Conservation (phyloP, 192 early-diverging fungal species). For the Rhizophagus clarus region DNA sequence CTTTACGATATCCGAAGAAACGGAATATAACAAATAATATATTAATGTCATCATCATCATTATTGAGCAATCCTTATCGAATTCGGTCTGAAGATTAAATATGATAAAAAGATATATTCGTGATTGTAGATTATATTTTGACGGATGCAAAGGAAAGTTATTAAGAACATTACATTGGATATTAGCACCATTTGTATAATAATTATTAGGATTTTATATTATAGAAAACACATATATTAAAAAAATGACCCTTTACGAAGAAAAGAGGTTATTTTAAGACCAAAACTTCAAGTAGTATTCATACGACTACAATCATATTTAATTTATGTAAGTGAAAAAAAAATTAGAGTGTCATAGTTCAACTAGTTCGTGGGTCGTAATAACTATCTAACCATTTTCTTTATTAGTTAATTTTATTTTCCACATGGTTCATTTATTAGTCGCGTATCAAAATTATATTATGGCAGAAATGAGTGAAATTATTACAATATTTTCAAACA, state of each 20-base stretch:
- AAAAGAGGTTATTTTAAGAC: slow-evolving; percentile 14
- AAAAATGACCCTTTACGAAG: background rate
- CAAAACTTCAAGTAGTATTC: background rate
- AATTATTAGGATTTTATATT: slow-evolving; percentile 1
- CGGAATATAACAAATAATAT: too few relatives aligned
- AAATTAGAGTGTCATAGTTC: too few relatives aligned
- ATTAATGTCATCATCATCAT: too few relatives aligned
- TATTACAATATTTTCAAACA: too few relatives aligned
- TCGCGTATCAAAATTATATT: background rate
- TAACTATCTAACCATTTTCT: background rate
- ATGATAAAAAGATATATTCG: background rate
- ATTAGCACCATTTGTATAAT: background rate
- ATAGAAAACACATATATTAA: background rate
- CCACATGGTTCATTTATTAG: background rate
- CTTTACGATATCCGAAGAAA: too few relatives aligned
- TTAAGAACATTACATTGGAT: too few relatives aligned
- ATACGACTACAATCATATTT: too few relatives aligned
- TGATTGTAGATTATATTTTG: slow-evolving; percentile 13
- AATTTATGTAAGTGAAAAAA: slow-evolving; percentile 3
- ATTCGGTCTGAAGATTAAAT: too few relatives aligned
- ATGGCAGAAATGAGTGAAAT: background rate
- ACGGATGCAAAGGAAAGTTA: background rate
- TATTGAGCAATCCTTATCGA: too few relatives aligned
- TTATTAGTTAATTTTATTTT: background rate
- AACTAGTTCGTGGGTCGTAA: too few relatives aligned